A percentile compares a stretch with the other conserved stretches of the same genome.
phyloP scores from a whole-genome alignment of 495 filamentous ascomycete species.

The Ramalina peruviana region DNA sequence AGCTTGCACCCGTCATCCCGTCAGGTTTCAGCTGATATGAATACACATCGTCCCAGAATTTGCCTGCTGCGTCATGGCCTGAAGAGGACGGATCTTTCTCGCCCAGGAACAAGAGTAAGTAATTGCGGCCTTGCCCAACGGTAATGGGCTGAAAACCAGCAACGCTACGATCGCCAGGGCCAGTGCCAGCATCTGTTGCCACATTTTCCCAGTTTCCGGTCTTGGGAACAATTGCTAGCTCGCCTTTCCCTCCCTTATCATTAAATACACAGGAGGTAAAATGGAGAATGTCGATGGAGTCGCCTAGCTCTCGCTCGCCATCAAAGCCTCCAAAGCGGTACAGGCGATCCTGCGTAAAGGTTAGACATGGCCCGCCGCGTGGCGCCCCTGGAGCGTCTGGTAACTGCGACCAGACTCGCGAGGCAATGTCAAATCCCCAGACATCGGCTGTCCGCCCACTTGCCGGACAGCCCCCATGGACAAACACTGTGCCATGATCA shows the following conservation, averaged over 20 bases:
- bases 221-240: constrained; percentile 7
- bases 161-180: constrained; percentile 32
- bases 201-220: constrained; percentile 14
- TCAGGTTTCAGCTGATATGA: constrained; percentile 46
- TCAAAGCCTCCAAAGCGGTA: constrained; percentile 67
- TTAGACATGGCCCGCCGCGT: constrained; percentile 50
- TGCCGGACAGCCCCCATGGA: constrained; percentile 58
- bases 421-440: constrained; percentile 55
- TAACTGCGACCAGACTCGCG: constrained; percentile 45
- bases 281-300: constrained; percentile 37
- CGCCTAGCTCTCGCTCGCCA: constrained; percentile 49
- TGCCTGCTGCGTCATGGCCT: constrained; percentile 53
- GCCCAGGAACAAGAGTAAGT: constrained; percentile 53
- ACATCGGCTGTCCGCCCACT: constrained; percentile 46
- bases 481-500: constrained; percentile 41
- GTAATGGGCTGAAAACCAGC: constrained; percentile 29
- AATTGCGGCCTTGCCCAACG: constrained; percentile 39
- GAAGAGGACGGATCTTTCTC: constrained; percentile 46
- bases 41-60: constrained; percentile 62
- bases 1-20: constrained; percentile 15
- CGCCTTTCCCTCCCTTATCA: constrained; percentile 15
- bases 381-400: constrained; percentile 44
- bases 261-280: constrained; percentile 9
- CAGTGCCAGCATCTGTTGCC: background rate
- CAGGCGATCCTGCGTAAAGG: constrained; percentile 38